Base-by-base conservation (phyloP, 441 rosid genomes). In the Dalechampia spathulata region DNA sequence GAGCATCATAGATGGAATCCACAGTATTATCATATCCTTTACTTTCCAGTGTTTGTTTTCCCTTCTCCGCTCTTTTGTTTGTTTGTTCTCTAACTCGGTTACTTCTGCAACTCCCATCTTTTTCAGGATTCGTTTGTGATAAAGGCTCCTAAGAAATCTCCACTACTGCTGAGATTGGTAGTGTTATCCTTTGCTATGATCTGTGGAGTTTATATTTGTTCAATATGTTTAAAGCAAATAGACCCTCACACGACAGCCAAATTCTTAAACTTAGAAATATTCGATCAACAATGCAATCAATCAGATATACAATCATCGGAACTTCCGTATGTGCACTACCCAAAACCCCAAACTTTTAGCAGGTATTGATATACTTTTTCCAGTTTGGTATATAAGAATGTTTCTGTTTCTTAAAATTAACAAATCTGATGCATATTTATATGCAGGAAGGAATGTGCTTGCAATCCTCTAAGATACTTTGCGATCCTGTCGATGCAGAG, bases 401-500 rank as follows among this genome's bases (percentile, higher is more conserved):
- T 55, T 41, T 30, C 7, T 36, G 39, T 41, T 28, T 10, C 4
- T 15, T 36, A 22, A 37, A 17, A 32, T 34, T 28, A 14, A 7
- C 34, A 16, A 27, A 6, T 22, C 14, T 22, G 37, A 8, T 41
- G 20, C 11, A 13, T 15, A 7, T 46, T 0, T 38, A 41, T n/a
- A 8, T 54, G n/a, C 63, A 72, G 78, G 71, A 70, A 54, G 50
- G 80, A 79, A 58, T 82, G 85, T 55, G 66, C 61, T 0, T 66
- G 71, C 60, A 79, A 67, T 61, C 85, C 88, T 1, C 81, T 82
- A 7, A 32, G 75, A 43, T 72, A 63, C 51, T 82, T 82, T 56
- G 82, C 82, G 1, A 78, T 82, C 6, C 56, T 82, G 58, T 78
- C 80, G 20, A 78, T 75, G 88, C 84, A 79, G 63, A 70, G 88